phyloP scores from a whole-genome alignment of 1,284 basidiomycete genomes.

The Mycena citricolor region DNA sequence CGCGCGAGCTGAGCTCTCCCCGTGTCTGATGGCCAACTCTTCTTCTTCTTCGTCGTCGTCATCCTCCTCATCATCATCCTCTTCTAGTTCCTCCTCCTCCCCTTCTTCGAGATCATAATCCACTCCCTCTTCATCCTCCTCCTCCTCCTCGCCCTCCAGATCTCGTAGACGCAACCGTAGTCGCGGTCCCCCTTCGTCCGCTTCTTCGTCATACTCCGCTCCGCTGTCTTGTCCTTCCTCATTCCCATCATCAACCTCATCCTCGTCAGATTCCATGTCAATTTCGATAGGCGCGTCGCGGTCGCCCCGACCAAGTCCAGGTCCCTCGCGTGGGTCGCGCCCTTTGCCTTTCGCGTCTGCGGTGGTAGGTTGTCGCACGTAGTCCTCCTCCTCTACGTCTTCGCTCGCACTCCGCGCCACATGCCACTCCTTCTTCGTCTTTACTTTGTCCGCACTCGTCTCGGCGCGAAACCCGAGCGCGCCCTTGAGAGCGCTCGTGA shows the following conservation, averaged over 20 bases:
- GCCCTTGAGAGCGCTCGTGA: slow-evolving; percentile 52
- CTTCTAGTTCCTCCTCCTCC: slow-evolving; percentile 20
- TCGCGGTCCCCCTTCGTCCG: too few relatives aligned
- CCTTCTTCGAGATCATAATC: slow-evolving; percentile 24
- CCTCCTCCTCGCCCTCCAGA: too few relatives aligned
- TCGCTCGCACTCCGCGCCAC: slow-evolving; percentile 24
- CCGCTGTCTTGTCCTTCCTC: too few relatives aligned
- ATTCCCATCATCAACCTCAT: too few relatives aligned
- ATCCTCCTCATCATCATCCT: slow-evolving; percentile 14
- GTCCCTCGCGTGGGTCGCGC: slow-evolving; percentile 57
- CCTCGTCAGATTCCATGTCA: slow-evolving; percentile 34
- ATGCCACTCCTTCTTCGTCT: slow-evolving; percentile 16
- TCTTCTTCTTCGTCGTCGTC: slow-evolving; percentile 23
- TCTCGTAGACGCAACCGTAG: too few relatives aligned
- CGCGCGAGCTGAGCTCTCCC: slow-evolving; percentile 18
- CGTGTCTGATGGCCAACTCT: slow-evolving; percentile 14
- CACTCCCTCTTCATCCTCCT: slow-evolving; percentile 13
- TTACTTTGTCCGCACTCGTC: slow-evolving; percentile 21
- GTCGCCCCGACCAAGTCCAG: slow-evolving; percentile 43
- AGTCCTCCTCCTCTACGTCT: slow-evolving; percentile 35
- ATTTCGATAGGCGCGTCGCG: slow-evolving; percentile 50
- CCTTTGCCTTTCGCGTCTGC: slow-evolving; percentile 53
- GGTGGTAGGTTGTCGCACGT: slow-evolving; percentile 45
- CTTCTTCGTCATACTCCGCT: too few relatives aligned
- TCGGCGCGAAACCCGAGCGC: slow-evolving; percentile 50